A percentile compares a stretch with the other conserved stretches of the same genome.
phyloP scores from a whole-genome alignment of 2,329 filamentous ascomycete genomes.

The Aspergillus clavatus region DNA sequence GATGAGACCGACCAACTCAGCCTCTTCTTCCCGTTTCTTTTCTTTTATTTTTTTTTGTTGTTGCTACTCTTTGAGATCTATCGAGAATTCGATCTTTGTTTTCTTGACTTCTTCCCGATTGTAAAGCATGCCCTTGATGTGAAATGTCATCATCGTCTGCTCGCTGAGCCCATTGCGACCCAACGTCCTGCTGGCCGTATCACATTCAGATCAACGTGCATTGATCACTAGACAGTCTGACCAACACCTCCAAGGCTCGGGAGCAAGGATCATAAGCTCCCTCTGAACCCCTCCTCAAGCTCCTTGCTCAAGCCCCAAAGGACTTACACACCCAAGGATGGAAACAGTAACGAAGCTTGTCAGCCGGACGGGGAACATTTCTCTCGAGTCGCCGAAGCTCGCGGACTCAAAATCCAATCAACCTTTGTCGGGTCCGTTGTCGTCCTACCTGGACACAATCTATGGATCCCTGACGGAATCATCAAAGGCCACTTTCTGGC shows the following conservation, averaged over 20 bases:
- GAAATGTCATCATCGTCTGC: neutral
- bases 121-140: too few relatives aligned
- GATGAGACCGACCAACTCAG: neutral
- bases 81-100: neutral
- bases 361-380: conserved; percentile 5
- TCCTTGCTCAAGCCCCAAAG: neutral
- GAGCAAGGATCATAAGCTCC: too few relatives aligned
- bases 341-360: conserved; percentile 1
- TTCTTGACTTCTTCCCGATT: neutral
- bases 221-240: too few relatives aligned
- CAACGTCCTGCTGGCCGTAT: neutral
- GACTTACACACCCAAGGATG: neutral
- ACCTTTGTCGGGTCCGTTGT: conserved; percentile 30
- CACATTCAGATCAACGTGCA: neutral
- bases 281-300: too few relatives aligned
- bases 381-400: conserved; percentile 6
- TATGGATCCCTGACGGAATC: conserved; percentile 26
- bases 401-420: conserved; percentile 1
- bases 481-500: conserved; percentile 20
- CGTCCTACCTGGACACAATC: conserved; percentile 32
- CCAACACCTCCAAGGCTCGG: too few relatives aligned
- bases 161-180: neutral
- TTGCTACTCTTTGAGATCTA: too few relatives aligned
- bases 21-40: neutral
- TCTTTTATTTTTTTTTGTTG: too few relatives aligned